Conservation (phyloP, 192 early-diverging fungal species). For the Backusella mclennaniae region DNA sequence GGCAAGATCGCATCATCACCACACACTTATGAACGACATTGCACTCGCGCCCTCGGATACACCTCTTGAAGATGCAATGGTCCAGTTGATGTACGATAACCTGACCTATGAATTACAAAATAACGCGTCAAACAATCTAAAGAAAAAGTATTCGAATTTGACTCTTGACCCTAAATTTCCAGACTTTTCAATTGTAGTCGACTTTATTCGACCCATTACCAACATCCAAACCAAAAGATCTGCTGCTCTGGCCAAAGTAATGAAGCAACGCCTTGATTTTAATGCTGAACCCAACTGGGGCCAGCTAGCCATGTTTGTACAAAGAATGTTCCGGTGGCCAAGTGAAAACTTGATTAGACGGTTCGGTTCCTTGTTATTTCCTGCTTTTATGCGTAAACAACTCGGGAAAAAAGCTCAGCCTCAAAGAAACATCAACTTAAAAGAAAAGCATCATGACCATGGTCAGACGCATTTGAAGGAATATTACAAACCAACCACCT, state of each 20-base stretch:
- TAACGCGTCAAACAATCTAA: not conserved
- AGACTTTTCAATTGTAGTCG: not conserved
- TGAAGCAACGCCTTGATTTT: not conserved
- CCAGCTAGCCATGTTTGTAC: not conserved
- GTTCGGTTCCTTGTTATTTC: not conserved
- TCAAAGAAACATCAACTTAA: not conserved
- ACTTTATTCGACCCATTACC: not conserved
- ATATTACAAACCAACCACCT: not conserved
- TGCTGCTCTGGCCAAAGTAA: not conserved
- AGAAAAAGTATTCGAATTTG: not conserved
- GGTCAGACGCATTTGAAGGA: not conserved
- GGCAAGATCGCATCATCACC: conserved; percentile 12
- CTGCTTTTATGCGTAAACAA: conserved; percentile 1
- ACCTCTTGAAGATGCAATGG: not conserved
- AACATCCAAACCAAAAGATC: not conserved
- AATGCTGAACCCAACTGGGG: conserved; percentile 2
- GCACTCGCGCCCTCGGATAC: not conserved
- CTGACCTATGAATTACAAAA: not conserved
- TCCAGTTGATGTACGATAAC: not conserved
- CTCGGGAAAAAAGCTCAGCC: not conserved
- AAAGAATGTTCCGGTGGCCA: not conserved
- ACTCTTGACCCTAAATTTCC: not conserved
- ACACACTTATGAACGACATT: conserved; percentile 18
- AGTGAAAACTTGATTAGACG: not conserved
- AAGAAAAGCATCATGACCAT: not conserved